These are phyloP conservation scores for Candida ipomoeae DNA, from an alignment of 805 yeast species.

Conservation along the genomic window DNA sequence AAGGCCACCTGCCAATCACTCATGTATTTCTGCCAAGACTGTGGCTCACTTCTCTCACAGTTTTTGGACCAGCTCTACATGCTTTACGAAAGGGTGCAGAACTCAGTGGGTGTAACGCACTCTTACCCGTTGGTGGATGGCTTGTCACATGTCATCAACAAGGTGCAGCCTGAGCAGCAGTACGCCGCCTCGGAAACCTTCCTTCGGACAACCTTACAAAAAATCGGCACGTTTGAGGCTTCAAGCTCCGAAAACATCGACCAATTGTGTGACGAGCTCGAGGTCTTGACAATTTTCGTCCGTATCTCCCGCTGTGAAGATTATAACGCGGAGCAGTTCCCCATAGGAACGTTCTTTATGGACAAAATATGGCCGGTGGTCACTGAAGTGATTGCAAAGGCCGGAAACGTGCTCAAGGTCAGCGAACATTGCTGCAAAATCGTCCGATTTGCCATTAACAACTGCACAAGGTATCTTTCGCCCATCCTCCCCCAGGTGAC, in stretches of 20 bases:
- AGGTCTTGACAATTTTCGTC: conserved; percentile 58
- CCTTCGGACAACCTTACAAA: conserved; percentile 58
- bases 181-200: conserved; percentile 57
- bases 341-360: conserved; percentile 49
- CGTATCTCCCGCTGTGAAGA: conserved; percentile 50
- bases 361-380: conserved; percentile 59
- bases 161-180: conserved; percentile 51
- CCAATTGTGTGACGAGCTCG: conserved; percentile 63
- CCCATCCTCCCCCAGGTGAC: conserved; percentile 65
- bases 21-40: conserved; percentile 92
- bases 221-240: conserved; percentile 28
- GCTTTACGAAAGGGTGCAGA: conserved; percentile 56
- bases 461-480: conserved; percentile 51
- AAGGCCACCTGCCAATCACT: conserved; percentile 91
- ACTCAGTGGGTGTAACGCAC: conserved; percentile 60
- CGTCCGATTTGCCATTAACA: conserved; percentile 60
- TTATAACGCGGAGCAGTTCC: conserved; percentile 38
- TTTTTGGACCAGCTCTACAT: conserved; percentile 71
- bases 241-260: conserved; percentile 21
- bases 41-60: conserved; percentile 59
- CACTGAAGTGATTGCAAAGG: conserved; percentile 43
- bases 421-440: conserved; percentile 75
- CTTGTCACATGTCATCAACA: conserved; percentile 72
- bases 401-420: conserved; percentile 57
- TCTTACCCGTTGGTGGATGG: conserved; percentile 84